These are phyloP conservation scores for Pistacia atlantica DNA, from an alignment of 345 rosid species.

Conservation along the genomic window DNA sequence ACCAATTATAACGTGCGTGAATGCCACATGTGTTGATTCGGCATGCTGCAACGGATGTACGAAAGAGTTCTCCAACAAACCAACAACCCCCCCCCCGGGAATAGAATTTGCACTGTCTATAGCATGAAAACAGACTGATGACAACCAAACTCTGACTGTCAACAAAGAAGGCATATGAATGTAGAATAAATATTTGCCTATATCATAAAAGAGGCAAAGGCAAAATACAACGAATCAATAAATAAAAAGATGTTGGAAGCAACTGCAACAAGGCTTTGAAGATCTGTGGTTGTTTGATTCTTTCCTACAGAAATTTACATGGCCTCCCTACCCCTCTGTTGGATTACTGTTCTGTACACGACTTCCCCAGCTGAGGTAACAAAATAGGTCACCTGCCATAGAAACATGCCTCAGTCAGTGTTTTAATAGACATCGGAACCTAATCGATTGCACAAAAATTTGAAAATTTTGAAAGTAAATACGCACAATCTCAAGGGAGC, in stretches of 20 bases:
- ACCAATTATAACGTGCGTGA: too few relatives aligned
- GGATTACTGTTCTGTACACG: slow-evolving; percentile 37
- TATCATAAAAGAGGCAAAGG: background rate
- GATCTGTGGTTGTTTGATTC: background rate
- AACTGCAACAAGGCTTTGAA: background rate
- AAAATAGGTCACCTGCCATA: slow-evolving; percentile 60
- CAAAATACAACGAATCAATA: background rate
- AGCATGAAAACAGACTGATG: too few relatives aligned
- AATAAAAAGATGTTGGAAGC: background rate
- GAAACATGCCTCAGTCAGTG: background rate
- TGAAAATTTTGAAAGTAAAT: background rate
- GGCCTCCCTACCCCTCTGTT: slow-evolving; percentile 46
- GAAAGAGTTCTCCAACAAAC: too few relatives aligned
- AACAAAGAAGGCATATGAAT: too few relatives aligned
- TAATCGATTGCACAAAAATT: background rate
- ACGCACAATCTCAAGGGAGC: slow-evolving; percentile 63
- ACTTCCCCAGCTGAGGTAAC: slow-evolving; percentile 52
- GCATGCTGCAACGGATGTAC: too few relatives aligned
- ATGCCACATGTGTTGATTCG: too few relatives aligned
- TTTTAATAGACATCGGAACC: background rate
- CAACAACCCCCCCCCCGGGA: too few relatives aligned
- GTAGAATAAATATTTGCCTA: too few relatives aligned
- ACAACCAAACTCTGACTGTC: too few relatives aligned
- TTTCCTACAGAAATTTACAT: slow-evolving; percentile 29
- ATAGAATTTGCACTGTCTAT: too few relatives aligned